Evolutionary conservation across 2,329 filamentous ascomycete species (phyloP).

Genomic region (Alternaria infectoria): DNA sequence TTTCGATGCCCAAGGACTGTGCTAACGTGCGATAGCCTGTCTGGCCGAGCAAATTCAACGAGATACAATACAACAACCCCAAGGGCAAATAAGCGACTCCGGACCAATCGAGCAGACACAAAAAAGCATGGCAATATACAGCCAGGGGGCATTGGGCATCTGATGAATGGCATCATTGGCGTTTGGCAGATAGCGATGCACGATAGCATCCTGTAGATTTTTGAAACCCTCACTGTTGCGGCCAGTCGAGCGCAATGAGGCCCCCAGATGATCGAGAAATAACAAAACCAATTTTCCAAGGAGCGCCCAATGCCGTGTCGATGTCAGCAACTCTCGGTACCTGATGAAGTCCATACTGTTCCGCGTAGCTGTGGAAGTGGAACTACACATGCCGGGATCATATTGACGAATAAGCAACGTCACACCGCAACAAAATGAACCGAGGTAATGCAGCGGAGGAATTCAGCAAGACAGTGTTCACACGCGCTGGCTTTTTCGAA

Average conservation of each 20-base stretch:
- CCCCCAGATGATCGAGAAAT: not conserved
- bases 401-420: not conserved
- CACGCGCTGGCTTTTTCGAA: not conserved
- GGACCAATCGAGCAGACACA: not conserved
- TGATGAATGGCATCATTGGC: conserved; percentile 9
- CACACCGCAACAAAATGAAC: not conserved
- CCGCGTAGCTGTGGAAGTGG: not conserved
- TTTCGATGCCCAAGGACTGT: not conserved
- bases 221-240: not conserved
- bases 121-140: not conserved
- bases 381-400: not conserved
- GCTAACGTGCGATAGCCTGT: conserved; percentile 20
- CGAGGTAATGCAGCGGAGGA: not conserved
- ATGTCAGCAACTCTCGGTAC: not conserved
- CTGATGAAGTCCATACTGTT: not conserved
- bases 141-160: not conserved
- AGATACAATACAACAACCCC: conserved; percentile 39
- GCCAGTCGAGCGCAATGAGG: not conserved
- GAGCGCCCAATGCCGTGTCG: not conserved
- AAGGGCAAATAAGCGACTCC: conserved; percentile 40
- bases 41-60: conserved; percentile 41
- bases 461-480: not conserved
- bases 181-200: conserved; percentile 4
- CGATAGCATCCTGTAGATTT: not conserved
- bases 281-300: not conserved